phyloP scores from a whole-genome alignment of 129 eudicot species.

The Flaveria sonorensis region DNA sequence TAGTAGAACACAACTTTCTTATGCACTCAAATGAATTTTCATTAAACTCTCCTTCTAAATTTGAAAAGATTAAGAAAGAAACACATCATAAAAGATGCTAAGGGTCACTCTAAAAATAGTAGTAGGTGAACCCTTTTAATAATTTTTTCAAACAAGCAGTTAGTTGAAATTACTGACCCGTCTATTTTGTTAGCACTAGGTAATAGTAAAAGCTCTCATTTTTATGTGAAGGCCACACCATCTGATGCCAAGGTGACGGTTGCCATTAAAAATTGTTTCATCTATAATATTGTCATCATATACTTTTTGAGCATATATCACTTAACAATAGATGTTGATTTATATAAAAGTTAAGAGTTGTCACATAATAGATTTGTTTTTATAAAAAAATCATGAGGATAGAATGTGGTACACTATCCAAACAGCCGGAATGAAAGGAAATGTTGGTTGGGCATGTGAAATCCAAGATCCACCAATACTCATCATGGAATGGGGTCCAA shows the following conservation, averaged over 20 bases:
- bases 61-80: not conserved
- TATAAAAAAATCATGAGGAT: not conserved
- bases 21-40: not conserved
- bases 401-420: not conserved
- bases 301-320: too few relatives aligned
- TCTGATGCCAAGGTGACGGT: not conserved
- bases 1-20: not conserved
- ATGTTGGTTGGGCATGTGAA: conserved; percentile 33
- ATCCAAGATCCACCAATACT: conserved; percentile 36
- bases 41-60: not conserved
- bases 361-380: not conserved
- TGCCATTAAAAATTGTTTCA: not conserved
- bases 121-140: too few relatives aligned
- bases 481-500: conserved; percentile 25
- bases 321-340: not conserved
- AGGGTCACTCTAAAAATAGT: too few relatives aligned
- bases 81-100: not conserved
- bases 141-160: too few relatives aligned
- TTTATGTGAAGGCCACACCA: not conserved
- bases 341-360: not conserved
- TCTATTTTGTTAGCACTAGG: not conserved
- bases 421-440: conserved; percentile 10
- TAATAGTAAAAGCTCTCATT: not conserved
- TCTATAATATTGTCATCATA: not conserved
- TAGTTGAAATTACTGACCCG: too few relatives aligned